Conservation (phyloP, 2,329 filamentous ascomycete genomes). For the Trichoderma semiorbis region DNA sequence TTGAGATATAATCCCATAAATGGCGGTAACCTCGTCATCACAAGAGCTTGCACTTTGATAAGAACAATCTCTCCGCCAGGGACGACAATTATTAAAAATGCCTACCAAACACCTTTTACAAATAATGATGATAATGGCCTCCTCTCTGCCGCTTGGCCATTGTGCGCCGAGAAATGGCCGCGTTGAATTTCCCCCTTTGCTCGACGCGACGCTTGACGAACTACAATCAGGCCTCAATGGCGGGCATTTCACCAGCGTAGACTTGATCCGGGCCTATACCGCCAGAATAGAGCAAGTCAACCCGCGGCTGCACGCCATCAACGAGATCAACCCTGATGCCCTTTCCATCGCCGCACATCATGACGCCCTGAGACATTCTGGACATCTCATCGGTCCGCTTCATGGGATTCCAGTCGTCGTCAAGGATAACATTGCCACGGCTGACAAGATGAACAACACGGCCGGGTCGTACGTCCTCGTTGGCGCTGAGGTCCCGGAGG, state of each 20-base stretch:
- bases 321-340: slow-evolving; percentile 37
- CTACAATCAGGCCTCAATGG: slow-evolving; percentile 22
- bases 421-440: slow-evolving; percentile 62
- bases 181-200: not conserved
- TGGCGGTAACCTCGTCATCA: not conserved
- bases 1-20: not conserved
- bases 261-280: slow-evolving; percentile 33
- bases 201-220: slow-evolving; percentile 20
- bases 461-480: slow-evolving; percentile 57
- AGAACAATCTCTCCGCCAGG: not conserved
- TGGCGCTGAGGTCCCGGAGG: slow-evolving; percentile 50
- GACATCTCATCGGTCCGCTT: slow-evolving; percentile 36
- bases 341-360: slow-evolving; percentile 26
- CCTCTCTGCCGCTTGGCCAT: not conserved
- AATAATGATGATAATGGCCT: not conserved
- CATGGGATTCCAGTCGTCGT: slow-evolving; percentile 62
- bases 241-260: slow-evolving; percentile 34
- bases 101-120: not conserved
- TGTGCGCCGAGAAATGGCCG: not conserved
- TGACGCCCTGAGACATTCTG: slow-evolving; percentile 10
- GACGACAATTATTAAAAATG: not conserved
- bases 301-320: slow-evolving; percentile 23
- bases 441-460: slow-evolving; percentile 53
- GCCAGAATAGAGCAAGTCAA: slow-evolving; percentile 33
- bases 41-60: not conserved